Evolutionary conservation across 768 basidiomycete genomes (phyloP).

Genomic region (Leccinum boreale): DNA sequence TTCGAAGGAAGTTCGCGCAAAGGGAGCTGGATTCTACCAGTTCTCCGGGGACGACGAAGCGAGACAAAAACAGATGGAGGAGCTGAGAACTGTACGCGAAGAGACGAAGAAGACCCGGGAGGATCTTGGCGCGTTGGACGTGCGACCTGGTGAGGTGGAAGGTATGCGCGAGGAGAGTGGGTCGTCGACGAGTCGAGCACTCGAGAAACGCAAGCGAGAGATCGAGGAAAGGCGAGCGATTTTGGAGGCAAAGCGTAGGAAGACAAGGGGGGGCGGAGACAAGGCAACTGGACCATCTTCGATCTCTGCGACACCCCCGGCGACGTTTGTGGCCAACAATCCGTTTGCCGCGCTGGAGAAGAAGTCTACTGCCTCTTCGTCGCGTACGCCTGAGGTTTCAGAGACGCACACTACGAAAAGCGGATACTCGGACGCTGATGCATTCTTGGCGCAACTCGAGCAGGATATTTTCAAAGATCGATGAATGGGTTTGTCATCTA

Average conservation of each 20-base stretch:
- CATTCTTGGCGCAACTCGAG: conserved; percentile 65
- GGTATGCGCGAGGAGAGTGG: conserved; percentile 54
- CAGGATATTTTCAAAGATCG: conserved; percentile 46
- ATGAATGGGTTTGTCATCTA: background rate
- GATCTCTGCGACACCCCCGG: background rate
- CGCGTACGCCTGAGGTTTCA: conserved; percentile 21
- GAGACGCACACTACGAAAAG: conserved; percentile 24
- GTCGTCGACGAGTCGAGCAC: conserved; percentile 43
- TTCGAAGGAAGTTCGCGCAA: conserved; percentile 74
- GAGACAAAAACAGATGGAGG: conserved; percentile 78
- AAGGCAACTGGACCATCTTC: background rate
- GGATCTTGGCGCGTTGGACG: conserved; percentile 58
- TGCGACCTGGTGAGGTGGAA: conserved; percentile 69
- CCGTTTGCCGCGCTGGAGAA: conserved; percentile 53
- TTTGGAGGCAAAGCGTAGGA: conserved; percentile 67
- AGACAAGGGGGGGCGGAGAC: conserved; percentile 31
- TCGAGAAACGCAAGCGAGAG: conserved; percentile 71
- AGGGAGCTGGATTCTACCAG: conserved; percentile 90
- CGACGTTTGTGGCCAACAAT: conserved; percentile 31
- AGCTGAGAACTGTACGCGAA: conserved; percentile 58
- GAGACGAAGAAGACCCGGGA: conserved; percentile 68
- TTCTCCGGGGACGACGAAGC: conserved; percentile 85
- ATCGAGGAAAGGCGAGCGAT: conserved; percentile 60
- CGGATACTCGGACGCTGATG: conserved; percentile 42
- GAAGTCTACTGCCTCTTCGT: conserved; percentile 16